Base-by-base conservation (phyloP, 2,329 filamentous ascomycete genomes). In the Acrodontium crateriforme region DNA sequence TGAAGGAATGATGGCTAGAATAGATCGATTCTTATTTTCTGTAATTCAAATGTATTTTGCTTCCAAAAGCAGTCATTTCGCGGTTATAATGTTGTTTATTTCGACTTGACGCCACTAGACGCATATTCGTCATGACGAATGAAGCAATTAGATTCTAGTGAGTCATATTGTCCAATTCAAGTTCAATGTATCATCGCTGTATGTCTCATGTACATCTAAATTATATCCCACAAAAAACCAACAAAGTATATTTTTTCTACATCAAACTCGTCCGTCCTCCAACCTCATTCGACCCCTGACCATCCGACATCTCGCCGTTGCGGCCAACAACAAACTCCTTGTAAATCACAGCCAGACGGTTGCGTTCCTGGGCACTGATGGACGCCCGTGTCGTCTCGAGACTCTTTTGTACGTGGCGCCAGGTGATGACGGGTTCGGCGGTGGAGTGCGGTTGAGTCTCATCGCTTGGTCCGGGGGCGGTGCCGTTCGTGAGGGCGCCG, bases 281-380 rank as follows among this genome's bases (percentile, higher is more conserved):
- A 57, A 98, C 74, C 56, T 95, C 89, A 54, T 76, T 91, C 31
- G 78, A 80, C 0, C 80, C 84, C 56, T 95, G 82, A 2, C 89
- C 89, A 54, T 79, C 87, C 35, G 76, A 82, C 82, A 98, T 84
- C 61, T 95, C 85, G 6, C 89, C 89, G 53, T 85, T 93, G 42
- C 89, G 68, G 0, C 84, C 85, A 3, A 82, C 80, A 1, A 94
- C 76, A 62, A 98, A 98, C 58, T 98, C 89, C 10, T 68, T 65
- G 51, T 98, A 98, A 36, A 98, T 94, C 21, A 70, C 71, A 45
- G 71, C 67, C 40, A 98, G 55, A 34, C 87, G 63, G 36, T 60
- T 65, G 44, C 74, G 69, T 58, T 98, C 89, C 34, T 83, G 70
- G 3, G 64, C 62, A 48, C 78, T 82, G 41, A 95, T 91, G 53